Base-by-base conservation (phyloP, 2,329 filamentous ascomycete species). In the Fusarium subglutinans region DNA sequence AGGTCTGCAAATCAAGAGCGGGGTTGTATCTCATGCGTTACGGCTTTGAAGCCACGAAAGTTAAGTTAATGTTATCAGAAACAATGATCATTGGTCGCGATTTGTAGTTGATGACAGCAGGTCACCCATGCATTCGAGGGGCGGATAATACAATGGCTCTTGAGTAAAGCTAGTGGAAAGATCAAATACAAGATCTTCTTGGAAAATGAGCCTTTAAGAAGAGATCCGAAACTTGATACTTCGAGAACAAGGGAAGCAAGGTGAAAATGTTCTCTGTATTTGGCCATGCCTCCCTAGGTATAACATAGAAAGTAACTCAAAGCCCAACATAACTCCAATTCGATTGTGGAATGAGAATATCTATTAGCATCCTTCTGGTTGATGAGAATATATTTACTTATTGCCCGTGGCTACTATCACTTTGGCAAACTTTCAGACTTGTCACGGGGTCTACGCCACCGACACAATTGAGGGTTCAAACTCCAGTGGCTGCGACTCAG, bases 331-430 rank as follows among this genome's bases (percentile, higher is more conserved):
- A 28, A 13, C 7, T 38, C 24, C 10, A 15, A 22, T 22, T 28
- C 9, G 12, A 8, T 9, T 3, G 2, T 4, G 5, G 3, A 8
- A 9, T 5, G 10, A 22, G 3, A 8, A 17, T 14, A 7, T 7
- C 8, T 5, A n/a, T 13, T 9, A 4, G 3, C 0, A 18, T n/a
- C 8, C 5, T 3, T 18, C 8, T n/a, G 13, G 1, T 7, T n/a
- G 1, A n/a, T 18, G 3, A 12, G 4, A n/a, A 8, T 9, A 47
- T 7, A 7, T 33, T 7, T 13, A n/a, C 5, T 14, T 20, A 14
- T 20, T 20, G 17, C 33, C 24, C 12, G 44, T 20, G 12, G 10
- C 12, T 47, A 10, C 28, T 22, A 13, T 24, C 13, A 11, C 43
- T 13, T 18, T 20, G 3, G 17, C 43, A 45, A 18, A 18, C 43